Evolutionary conservation across 106 monocot genomes (phyloP), one percentile per base, ranked within the genome.

Genomic region (Acanthochlamys bracteata): DNA sequence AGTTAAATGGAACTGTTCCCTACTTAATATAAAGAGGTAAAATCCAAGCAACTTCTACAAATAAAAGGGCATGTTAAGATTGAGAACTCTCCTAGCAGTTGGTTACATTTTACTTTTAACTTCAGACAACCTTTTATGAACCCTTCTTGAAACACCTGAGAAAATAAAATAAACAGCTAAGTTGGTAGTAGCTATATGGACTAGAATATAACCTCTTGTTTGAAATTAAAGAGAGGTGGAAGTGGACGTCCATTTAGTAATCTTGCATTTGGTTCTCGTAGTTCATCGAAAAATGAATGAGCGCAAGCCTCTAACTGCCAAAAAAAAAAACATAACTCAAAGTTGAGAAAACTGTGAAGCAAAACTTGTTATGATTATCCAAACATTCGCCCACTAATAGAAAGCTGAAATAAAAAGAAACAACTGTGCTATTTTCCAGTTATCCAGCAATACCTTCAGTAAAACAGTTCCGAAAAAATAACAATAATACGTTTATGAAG

Each of bases 261-360:
- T 40, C 77, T 67, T 25, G 82, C 84, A 71, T 82, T 84, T 20
- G 84, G 77, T 40, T 82, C 82, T 20, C 92, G 73, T 46, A 92
- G 60, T 51, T 92, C 92, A 68, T 92, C 84, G 62, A 92, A 92
- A 71, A 92, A 92, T 23, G 84, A 76, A 82, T 92, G 88, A 22
- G 79, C 73, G 67, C 92, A 92, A 21, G 88, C 92, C 66, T 92
- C 92, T 11, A 92, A 65, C 92, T 86, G 78, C 40, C 1, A 33
- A 33, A 49, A 1, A 49, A 17, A 49, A 10, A 49, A n/a, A n/a
- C n/a, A n/a, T n/a, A n/a, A 49, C 49, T 49, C 49, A 9, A 49
- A 14, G 49, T 17, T 49, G 17, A 10, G 49, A 49, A 45, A 12
- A 49, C 17, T 49, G 15, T 14, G 12, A 49, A 14, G 17, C 49